Conservation (phyloP, 768 basidiomycete species). For the Imleria badia region DNA sequence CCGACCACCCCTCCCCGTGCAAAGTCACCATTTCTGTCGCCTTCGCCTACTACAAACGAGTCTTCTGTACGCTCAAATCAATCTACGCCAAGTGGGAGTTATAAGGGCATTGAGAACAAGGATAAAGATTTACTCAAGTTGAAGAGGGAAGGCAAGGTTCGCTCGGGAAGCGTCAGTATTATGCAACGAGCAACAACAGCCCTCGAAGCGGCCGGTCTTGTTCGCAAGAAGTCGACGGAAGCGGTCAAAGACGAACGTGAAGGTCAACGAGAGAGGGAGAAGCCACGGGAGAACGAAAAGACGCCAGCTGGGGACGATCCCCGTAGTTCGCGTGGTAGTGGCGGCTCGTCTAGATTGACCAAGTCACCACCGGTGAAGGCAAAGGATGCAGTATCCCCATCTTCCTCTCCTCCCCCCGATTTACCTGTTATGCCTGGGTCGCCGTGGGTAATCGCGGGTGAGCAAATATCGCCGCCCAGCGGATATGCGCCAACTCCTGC, state of each 20-base stretch:
- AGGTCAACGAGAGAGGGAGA: constrained; percentile 41
- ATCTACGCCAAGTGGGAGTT: constrained; percentile 63
- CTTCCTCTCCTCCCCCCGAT: constrained; percentile 52
- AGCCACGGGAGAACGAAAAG: constrained; percentile 44
- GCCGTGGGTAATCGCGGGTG: constrained; percentile 70
- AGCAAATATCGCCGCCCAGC: constrained; percentile 37
- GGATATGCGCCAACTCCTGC: constrained; percentile 45
- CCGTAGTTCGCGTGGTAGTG: constrained; percentile 63
- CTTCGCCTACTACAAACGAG: constrained; percentile 52
- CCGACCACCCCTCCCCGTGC: constrained; percentile 52
- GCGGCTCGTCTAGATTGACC: constrained; percentile 56
- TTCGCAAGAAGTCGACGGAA: constrained; percentile 80
- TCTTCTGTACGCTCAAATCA: constrained; percentile 59
- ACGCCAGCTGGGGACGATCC: constrained; percentile 51
- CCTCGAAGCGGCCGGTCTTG: constrained; percentile 80
- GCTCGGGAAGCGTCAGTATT: constrained; percentile 91
- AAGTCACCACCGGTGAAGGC: constrained; percentile 68
- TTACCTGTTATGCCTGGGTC: constrained; percentile 48
- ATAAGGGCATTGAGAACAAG: constrained; percentile 48
- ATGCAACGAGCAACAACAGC: constrained; percentile 95
- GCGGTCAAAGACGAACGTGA: constrained; percentile 65
- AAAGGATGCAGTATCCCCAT: constrained; percentile 42
- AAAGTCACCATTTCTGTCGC: constrained; percentile 55
- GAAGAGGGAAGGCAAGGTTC: constrained; percentile 55
- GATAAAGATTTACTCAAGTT: constrained; percentile 50